These are phyloP conservation scores for Hyaloscypha hepaticicola DNA, from an alignment of 495 filamentous ascomycete species.

Conservation along the genomic window DNA sequence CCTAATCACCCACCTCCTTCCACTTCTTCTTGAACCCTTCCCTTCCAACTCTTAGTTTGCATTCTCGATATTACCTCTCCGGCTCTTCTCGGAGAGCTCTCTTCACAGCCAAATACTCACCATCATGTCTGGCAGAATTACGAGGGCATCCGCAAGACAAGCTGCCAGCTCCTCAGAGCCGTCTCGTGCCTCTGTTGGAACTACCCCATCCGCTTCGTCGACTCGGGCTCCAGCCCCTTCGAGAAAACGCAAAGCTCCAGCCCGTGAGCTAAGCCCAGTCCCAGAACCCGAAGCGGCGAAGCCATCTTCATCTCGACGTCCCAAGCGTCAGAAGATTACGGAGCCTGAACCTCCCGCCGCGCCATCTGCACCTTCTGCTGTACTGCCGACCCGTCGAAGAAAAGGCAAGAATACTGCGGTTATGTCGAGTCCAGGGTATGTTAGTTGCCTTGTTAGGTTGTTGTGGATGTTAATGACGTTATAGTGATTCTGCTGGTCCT, in stretches of 20 bases:
- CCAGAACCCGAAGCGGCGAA: slow-evolving; percentile 45
- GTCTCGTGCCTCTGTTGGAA: slow-evolving; percentile 43
- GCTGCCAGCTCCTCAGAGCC: slow-evolving; percentile 52
- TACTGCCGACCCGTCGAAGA: slow-evolving; percentile 51
- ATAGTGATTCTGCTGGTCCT: slow-evolving; percentile 39
- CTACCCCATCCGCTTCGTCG: slow-evolving; percentile 41
- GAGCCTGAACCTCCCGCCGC: slow-evolving; percentile 31
- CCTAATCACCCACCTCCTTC: slow-evolving; percentile 19
- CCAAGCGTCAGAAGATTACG: slow-evolving; percentile 51
- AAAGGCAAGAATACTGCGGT: slow-evolving; percentile 60
- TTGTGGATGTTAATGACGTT: slow-evolving; percentile 18
- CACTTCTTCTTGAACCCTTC: neutral
- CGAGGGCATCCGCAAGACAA: slow-evolving; percentile 75
- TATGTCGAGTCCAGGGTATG: slow-evolving; percentile 85
- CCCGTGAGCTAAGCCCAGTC: slow-evolving; percentile 41
- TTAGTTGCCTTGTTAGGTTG: slow-evolving; percentile 19
- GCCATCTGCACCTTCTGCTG: slow-evolving; percentile 30
- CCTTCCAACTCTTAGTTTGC: slow-evolving; percentile 1
- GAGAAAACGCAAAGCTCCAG: slow-evolving; percentile 58
- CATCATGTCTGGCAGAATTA: slow-evolving; percentile 58
- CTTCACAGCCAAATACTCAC: slow-evolving; percentile 51
- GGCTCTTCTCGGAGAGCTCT: neutral
- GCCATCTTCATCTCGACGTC: slow-evolving; percentile 45
- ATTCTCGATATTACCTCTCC: slow-evolving; percentile 3
- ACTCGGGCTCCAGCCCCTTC: slow-evolving; percentile 29